These are phyloP conservation scores for Heimioporus sp. DNA, from an alignment of 768 basidiomycete species.

Conservation along the genomic window DNA sequence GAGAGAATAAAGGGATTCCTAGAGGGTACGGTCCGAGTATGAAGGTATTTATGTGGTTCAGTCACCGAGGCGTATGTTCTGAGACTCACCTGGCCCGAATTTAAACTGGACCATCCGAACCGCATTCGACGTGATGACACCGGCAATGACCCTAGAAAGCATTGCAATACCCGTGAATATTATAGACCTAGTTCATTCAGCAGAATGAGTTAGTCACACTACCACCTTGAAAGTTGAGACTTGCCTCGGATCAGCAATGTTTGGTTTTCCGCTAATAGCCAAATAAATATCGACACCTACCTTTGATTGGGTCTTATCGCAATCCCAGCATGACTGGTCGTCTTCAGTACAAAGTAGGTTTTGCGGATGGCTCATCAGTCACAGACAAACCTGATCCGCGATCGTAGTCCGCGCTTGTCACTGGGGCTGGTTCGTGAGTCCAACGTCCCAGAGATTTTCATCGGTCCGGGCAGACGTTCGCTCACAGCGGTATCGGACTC, in stretches of 20 bases:
- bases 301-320: too few relatives aligned
- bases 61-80: neutral
- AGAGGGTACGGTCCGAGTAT: neutral
- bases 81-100: conserved; percentile 19
- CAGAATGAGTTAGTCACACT: neutral
- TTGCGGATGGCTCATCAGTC: neutral
- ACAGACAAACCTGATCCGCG: conserved; percentile 10
- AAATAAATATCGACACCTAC: too few relatives aligned
- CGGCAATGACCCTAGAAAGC: neutral
- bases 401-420: conserved; percentile 70
- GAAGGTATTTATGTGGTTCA: conserved; percentile 23
- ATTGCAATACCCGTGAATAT: too few relatives aligned
- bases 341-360: conserved; percentile 60
- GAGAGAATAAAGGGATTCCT: neutral
- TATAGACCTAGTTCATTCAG: too few relatives aligned
- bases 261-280: too few relatives aligned
- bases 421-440: conserved; percentile 85
- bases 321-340: conserved; percentile 54
- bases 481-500: conserved; percentile 85
- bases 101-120: conserved; percentile 15
- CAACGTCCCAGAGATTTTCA: neutral
- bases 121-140: neutral
- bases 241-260: too few relatives aligned
- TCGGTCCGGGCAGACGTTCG: conserved; percentile 9
- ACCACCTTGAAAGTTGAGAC: neutral